Base-by-base conservation (phyloP, 768 basidiomycete genomes). In the Mrakia hoshinonis region DNA sequence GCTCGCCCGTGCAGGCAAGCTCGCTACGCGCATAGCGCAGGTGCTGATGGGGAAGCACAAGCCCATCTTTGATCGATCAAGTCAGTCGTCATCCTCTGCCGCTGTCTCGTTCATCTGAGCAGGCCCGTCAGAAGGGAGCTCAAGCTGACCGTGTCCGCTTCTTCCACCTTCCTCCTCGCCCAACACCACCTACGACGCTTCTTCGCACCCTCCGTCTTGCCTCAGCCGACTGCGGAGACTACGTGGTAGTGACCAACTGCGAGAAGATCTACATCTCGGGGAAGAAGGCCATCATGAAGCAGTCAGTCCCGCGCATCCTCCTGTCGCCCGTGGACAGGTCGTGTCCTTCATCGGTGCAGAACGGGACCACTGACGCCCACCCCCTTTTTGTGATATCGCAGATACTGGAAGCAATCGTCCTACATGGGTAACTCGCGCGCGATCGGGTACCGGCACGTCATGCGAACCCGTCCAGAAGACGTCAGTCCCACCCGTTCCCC, bases 11-110 rank as follows among this genome's bases (percentile, higher is more conserved):
- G 18, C 60, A 70, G 70, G 70, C 78, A 92, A 94, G 83, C 85
- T 98, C 12, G 94, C 96, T 7, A 88, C 90, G 76, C 85, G 92
- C 46, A 96, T 99, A 76, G 95, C 96, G 3, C 85, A 91, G 70
- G 92, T 93, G 39, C 84, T 99, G 58, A 97, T 97, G 95, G 96
- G 95, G 77, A 99, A 98, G 81, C 93, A 98, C 80, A 99, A 98
- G 78, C 94, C 95, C 7, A 91, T 94, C 49, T 98, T 91, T 76
- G 92, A 98, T 81, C 92, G 91, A 12, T 85, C 88, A 74, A 86
- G 95, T 92, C 73, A 71, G 88, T 81, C 9, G n/a, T 29, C 31
- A 52, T 34, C 70, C 13, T 36, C 11, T 20, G 29, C 46, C 31
- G 20, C 26, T 34, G 15, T 18, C 29, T 49, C 20, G 49, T 26